phyloP scores from a whole-genome alignment of 371 early-diverging fungal genomes.

The Apophysomyces variabilis region DNA sequence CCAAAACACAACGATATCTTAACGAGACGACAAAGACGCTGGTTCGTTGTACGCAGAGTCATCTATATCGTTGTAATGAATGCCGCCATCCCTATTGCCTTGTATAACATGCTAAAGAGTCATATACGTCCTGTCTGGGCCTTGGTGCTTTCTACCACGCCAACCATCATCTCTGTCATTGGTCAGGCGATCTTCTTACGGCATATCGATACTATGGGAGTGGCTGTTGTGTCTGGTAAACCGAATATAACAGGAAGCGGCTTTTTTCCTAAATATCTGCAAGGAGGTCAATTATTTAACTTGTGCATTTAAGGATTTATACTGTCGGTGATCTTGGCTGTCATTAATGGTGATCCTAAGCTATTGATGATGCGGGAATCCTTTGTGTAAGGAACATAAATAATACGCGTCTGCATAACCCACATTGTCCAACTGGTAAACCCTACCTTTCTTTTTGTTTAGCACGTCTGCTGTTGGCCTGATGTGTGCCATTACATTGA shows the following conservation, averaged over 20 bases:
- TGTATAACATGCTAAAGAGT: constrained; percentile 40
- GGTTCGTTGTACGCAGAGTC: constrained; percentile 23
- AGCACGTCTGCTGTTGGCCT: constrained; percentile 43
- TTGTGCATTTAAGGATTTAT: constrained; percentile 40
- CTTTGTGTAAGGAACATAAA: constrained; percentile 37
- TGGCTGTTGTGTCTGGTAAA: constrained; percentile 45
- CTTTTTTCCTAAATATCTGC: neutral
- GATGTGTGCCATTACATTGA: constrained; percentile 35
- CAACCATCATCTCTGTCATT: constrained; percentile 43
- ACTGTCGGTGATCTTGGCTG: constrained; percentile 49
- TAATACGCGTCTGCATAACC: neutral
- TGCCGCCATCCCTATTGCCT: constrained; percentile 40
- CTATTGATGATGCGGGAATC: constrained; percentile 55
- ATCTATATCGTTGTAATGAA: constrained; percentile 39
- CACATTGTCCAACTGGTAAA: neutral
- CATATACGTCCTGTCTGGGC: constrained; percentile 49
- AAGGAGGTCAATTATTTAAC: constrained; percentile 1
- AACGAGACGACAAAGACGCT: constrained; percentile 17
- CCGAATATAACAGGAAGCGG: neutral
- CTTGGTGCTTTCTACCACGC: constrained; percentile 43
- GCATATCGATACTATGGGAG: constrained; percentile 41
- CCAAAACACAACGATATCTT: constrained; percentile 6
- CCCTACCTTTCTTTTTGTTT: constrained; percentile 1
- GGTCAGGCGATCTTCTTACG: constrained; percentile 37
- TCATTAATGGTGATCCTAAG: constrained; percentile 50